phyloP scores from a whole-genome alignment of 768 basidiomycete species.

The Kwoniella heveanensis region DNA sequence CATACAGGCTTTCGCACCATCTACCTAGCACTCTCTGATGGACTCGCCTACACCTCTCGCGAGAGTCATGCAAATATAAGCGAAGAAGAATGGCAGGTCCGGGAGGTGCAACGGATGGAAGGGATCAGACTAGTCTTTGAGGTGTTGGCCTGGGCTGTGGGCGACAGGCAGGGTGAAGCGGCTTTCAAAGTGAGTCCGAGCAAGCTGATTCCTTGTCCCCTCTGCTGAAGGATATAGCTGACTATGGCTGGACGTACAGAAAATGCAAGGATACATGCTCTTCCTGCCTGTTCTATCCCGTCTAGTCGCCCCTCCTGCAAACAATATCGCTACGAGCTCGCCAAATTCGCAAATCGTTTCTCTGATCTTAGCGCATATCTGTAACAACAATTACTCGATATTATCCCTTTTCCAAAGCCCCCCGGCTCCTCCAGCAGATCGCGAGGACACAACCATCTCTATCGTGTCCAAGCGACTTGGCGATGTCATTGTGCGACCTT shows the following conservation, averaged over 20 bases:
- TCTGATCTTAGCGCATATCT: constrained; percentile 45
- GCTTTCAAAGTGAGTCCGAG: constrained; percentile 38
- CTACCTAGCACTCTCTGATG: constrained; percentile 12
- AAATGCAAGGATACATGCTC: constrained; percentile 19
- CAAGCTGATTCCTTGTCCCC: too few relatives aligned
- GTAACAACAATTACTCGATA: constrained; percentile 47
- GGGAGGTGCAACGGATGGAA: constrained; percentile 47
- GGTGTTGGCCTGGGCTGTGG: constrained; percentile 37
- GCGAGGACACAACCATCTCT: background rate
- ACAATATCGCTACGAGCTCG: constrained; percentile 5
- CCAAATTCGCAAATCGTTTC: constrained; percentile 39
- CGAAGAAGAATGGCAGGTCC: constrained; percentile 40
- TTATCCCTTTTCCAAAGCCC: constrained; percentile 31
- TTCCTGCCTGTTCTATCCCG: constrained; percentile 12
- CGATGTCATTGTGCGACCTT: constrained; percentile 1
- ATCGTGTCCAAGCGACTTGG: constrained; percentile 5
- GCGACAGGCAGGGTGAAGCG: constrained; percentile 26
- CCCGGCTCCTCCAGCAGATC: background rate
- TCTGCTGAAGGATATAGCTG: background rate
- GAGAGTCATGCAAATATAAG: background rate
- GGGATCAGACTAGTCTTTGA: constrained; percentile 41
- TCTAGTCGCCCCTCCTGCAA: background rate
- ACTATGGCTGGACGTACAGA: constrained; percentile 1
- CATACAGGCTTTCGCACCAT: constrained; percentile 38
- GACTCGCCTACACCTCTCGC: constrained; percentile 24